phyloP scores from a whole-genome alignment of 371 early-diverging fungal genomes.

The Amoeboaphelidium occidentale region DNA sequence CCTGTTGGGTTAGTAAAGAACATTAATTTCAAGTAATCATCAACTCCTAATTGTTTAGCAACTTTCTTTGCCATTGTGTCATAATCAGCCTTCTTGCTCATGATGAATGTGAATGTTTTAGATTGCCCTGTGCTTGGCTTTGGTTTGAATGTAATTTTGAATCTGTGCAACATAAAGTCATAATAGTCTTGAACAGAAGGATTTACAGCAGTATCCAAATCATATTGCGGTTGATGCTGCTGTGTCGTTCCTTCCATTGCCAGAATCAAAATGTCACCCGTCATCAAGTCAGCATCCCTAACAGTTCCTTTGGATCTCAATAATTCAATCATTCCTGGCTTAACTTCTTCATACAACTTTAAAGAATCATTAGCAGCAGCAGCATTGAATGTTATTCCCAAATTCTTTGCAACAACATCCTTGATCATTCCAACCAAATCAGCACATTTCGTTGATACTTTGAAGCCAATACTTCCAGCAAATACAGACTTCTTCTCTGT shows the following conservation, averaged over 20 bases:
- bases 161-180: constrained; percentile 35
- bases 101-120: constrained; percentile 12
- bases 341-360: constrained; percentile 61
- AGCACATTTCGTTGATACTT: constrained; percentile 24
- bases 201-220: constrained; percentile 5
- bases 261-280: constrained; percentile 51
- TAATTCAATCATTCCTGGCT: constrained; percentile 59
- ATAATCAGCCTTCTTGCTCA: constrained; percentile 37
- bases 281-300: constrained; percentile 45
- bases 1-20: constrained; percentile 21
- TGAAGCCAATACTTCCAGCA: constrained; percentile 3
- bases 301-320: constrained; percentile 31
- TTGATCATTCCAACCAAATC: no score
- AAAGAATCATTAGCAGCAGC: constrained; percentile 29
- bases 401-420: no score
- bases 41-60: constrained; percentile 22
- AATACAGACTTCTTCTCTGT: neutral
- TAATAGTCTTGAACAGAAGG: constrained; percentile 38
- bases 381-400: no score
- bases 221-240: neutral
- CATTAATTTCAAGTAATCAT: constrained; percentile 36
- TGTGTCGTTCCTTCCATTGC: neutral
- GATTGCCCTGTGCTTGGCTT: constrained; percentile 14
- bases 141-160: constrained; percentile 38
- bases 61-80: constrained; percentile 27